Conservation (phyloP, 805 yeast genomes). For the Candida qinlingensis region DNA sequence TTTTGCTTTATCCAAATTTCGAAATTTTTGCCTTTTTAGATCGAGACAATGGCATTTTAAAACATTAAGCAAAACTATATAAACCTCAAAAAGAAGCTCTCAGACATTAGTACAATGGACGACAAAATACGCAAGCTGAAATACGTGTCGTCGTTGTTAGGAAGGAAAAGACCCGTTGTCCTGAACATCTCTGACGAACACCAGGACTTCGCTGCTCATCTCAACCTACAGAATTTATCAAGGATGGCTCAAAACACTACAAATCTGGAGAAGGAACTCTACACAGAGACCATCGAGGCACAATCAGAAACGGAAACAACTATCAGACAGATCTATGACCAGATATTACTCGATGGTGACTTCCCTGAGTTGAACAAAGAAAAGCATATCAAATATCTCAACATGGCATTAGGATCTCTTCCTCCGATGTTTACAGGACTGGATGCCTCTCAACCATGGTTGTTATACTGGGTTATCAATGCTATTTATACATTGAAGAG, state of each 20-base stretch:
- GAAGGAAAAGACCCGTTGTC: slow-evolving; percentile 8
- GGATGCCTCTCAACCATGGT: slow-evolving; percentile 93
- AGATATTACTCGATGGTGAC: slow-evolving; percentile 16
- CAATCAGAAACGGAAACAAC: slow-evolving; percentile 30
- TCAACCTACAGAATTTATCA: slow-evolving; percentile 11
- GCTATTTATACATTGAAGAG: slow-evolving; percentile 38
- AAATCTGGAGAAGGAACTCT: slow-evolving; percentile 24
- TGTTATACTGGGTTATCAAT: slow-evolving; percentile 78
- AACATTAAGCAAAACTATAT: not conserved
- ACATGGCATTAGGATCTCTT: slow-evolving; percentile 16
- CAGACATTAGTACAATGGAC: not conserved
- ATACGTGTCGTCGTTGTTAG: slow-evolving; percentile 8
- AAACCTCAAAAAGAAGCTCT: not conserved
- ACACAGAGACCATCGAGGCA: slow-evolving; percentile 31
- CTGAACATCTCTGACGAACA: not conserved
- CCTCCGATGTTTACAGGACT: slow-evolving; percentile 33
- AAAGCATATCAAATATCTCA: slow-evolving; percentile 17
- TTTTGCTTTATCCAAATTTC: no score
- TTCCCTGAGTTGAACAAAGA: slow-evolving; percentile 11
- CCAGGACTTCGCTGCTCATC: not conserved
- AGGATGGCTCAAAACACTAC: slow-evolving; percentile 12
- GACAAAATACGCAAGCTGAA: not conserved
- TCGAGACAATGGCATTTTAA: slow-evolving; percentile 1
- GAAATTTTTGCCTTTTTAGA: slow-evolving; percentile 2
- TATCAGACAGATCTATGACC: slow-evolving; percentile 29